Evolutionary conservation across 2,329 filamentous ascomycete species (phyloP).

Genomic region (Xylaria sp.): DNA sequence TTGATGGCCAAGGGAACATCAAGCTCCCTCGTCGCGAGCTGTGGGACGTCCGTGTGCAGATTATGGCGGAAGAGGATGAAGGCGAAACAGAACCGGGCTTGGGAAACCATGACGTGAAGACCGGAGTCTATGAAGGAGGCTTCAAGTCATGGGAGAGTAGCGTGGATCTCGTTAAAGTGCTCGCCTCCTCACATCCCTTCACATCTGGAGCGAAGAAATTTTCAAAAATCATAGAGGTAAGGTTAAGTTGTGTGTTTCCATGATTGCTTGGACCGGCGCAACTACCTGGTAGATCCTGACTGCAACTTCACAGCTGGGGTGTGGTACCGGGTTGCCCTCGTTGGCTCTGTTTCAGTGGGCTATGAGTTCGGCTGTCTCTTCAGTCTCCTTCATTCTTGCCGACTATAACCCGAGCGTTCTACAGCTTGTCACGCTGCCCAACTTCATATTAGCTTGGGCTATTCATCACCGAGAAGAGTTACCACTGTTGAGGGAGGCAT

Average conservation of each 20-base stretch:
- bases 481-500: conserved; percentile 56
- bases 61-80: conserved; percentile 76
- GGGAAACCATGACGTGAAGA: conserved; percentile 78
- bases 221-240: conserved; percentile 64
- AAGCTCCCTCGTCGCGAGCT: conserved; percentile 77
- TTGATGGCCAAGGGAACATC: conserved; percentile 65
- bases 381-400: conserved; percentile 71
- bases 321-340: conserved; percentile 79
- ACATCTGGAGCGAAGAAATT: conserved; percentile 49
- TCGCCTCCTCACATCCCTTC: conserved; percentile 56
- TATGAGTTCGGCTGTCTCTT: conserved; percentile 49
- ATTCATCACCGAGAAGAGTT: conserved; percentile 55
- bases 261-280: conserved; percentile 23
- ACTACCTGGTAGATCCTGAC: conserved; percentile 43
- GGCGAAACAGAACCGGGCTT: conserved; percentile 59
- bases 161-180: conserved; percentile 78
- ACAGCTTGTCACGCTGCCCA: conserved; percentile 81
- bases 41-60: conserved; percentile 82
- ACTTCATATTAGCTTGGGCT: conserved; percentile 77
- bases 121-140: conserved; percentile 85
- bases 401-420: conserved; percentile 86
- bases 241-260: conserved; percentile 38
- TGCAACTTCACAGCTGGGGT: conserved; percentile 69
- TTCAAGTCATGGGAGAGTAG: conserved; percentile 94
- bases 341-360: conserved; percentile 75